These are phyloP conservation scores for Cercophora sp. DNA, from an alignment of 495 filamentous ascomycete species.

Conservation along the genomic window DNA sequence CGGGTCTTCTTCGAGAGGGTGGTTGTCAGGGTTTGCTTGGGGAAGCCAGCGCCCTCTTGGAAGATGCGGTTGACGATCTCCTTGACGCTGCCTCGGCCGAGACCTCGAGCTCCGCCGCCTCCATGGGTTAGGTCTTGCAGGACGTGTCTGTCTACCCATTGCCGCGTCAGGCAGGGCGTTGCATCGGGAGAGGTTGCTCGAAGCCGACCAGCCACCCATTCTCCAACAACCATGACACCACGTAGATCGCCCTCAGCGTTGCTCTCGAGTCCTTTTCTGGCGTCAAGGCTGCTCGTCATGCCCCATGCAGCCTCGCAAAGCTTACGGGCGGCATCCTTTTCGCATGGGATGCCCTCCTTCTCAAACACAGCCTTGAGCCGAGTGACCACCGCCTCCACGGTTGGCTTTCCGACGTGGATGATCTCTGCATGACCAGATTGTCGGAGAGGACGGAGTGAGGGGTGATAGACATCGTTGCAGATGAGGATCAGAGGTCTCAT, in stretches of 20 bases:
- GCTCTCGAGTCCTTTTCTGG: slow-evolving; percentile 52
- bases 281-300: slow-evolving; percentile 58
- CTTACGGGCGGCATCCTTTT: slow-evolving; percentile 80
- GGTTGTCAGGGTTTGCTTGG: slow-evolving; percentile 44
- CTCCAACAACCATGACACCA: slow-evolving; percentile 86
- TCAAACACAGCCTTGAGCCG: slow-evolving; percentile 79
- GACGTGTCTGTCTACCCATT: slow-evolving; percentile 81
- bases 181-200: slow-evolving; percentile 44
- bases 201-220: slow-evolving; percentile 88
- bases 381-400: slow-evolving; percentile 77
- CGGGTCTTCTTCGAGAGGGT: slow-evolving; percentile 25
- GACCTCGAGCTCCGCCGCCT: slow-evolving; percentile 69
- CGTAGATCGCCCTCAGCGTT: slow-evolving; percentile 87
- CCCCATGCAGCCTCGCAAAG: slow-evolving; percentile 93
- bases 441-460: slow-evolving; percentile 78
- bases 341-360: slow-evolving; percentile 79
- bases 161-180: slow-evolving; percentile 57
- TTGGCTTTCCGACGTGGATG: slow-evolving; percentile 86
- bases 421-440: slow-evolving; percentile 79
- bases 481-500: slow-evolving; percentile 86
- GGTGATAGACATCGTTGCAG: slow-evolving; percentile 97
- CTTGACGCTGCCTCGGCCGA: slow-evolving; percentile 72
- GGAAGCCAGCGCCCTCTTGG: slow-evolving; percentile 80
- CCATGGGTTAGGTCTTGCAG: slow-evolving; percentile 65
- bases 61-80: slow-evolving; percentile 86